Conservation (phyloP, 2,329 filamentous ascomycete genomes). For the Cladophialophora bantiana region DNA sequence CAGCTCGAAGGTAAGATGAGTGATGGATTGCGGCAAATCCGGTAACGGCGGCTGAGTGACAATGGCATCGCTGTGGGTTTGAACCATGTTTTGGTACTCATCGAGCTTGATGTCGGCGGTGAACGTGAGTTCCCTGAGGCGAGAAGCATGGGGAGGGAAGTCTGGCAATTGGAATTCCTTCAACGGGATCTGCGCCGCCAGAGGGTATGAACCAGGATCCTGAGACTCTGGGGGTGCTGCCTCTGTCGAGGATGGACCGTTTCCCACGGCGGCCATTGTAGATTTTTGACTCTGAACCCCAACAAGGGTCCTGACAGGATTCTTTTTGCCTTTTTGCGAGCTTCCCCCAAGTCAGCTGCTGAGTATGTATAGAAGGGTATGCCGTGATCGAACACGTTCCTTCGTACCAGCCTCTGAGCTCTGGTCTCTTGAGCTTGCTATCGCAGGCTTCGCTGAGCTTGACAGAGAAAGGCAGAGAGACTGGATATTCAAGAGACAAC, state of each 20-base stretch:
- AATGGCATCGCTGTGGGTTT: conserved; percentile 36
- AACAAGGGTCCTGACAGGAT: neutral
- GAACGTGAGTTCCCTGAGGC: conserved; percentile 55
- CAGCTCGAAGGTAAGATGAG: conserved; percentile 56
- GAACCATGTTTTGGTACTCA: conserved; percentile 53
- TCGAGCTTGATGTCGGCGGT: conserved; percentile 58
- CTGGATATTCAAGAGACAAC: neutral
- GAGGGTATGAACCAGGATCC: conserved; percentile 38
- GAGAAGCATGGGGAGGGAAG: conserved; percentile 54
- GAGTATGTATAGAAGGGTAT: neutral
- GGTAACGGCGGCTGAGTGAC: conserved; percentile 43
- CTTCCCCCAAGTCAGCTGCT: neutral
- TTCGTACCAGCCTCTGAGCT: neutral
- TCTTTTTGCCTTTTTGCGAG: neutral
- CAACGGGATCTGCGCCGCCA: conserved; percentile 57
- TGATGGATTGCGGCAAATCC: conserved; percentile 50
- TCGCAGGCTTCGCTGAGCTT: neutral
- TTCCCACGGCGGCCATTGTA: conserved; percentile 6
- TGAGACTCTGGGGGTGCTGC: neutral
- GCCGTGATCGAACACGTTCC: neutral
- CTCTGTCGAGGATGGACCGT: neutral
- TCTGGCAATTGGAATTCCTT: conserved; percentile 54
- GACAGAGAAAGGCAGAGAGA: neutral
- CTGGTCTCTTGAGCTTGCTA: neutral
- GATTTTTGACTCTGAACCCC: neutral